Evolutionary conservation across 148 eudicot genomes (phyloP).

Genomic region (Camellia lanceoleosa): DNA sequence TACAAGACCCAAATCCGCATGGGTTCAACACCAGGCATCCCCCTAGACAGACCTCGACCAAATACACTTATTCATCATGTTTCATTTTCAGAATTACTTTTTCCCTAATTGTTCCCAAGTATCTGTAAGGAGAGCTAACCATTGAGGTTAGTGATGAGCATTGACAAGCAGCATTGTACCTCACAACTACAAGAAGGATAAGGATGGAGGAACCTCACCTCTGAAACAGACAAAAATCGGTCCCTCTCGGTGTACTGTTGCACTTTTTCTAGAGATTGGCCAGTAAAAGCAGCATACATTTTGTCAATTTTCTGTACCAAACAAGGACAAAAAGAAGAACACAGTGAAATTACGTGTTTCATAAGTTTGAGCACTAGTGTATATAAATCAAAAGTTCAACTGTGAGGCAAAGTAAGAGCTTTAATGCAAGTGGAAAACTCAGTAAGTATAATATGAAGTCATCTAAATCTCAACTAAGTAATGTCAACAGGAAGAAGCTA

Average conservation of each 20-base stretch:
- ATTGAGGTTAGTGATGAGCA: background rate
- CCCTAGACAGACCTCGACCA: background rate
- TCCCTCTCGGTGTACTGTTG: slow-evolving; percentile 77
- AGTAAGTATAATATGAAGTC: background rate
- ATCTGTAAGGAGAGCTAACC: background rate
- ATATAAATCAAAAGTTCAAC: background rate
- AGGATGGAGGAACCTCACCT: slow-evolving; percentile 46
- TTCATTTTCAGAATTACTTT: background rate
- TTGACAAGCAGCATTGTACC: background rate
- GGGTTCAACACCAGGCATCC: background rate
- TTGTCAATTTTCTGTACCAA: slow-evolving; percentile 78
- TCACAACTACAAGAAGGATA: slow-evolving; percentile 7
- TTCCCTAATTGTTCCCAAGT: background rate
- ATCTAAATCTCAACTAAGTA: background rate
- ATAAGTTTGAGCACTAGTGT: background rate
- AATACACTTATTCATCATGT: background rate
- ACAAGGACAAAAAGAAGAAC: background rate
- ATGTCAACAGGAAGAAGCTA: background rate
- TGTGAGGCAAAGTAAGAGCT: background rate
- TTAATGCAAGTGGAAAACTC: background rate
- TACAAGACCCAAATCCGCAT: background rate
- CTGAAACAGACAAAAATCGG: slow-evolving; percentile 72
- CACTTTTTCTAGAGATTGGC: slow-evolving; percentile 76
- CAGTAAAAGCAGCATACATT: slow-evolving; percentile 83
- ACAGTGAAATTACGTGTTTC: background rate